Percentiles rank a stretch among this genome's conserved stretches.
These are phyloP conservation scores for Calycina herbarum DNA, from an alignment of 2,329 filamentous ascomycete species.

Conservation along the genomic window DNA sequence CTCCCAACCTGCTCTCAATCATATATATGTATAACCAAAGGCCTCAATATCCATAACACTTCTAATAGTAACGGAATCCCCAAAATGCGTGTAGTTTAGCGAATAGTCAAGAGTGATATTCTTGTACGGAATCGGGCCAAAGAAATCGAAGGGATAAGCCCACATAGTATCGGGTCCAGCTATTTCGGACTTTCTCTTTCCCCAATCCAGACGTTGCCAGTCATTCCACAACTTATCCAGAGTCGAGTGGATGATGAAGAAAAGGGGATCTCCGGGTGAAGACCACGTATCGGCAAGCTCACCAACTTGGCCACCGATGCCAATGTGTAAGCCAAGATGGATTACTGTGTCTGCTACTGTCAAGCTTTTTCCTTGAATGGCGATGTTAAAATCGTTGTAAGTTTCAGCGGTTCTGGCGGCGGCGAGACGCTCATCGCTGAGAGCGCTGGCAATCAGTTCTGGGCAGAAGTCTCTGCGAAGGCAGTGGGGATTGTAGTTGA, in stretches of 20 bases:
- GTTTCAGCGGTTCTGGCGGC: conserved; percentile 25
- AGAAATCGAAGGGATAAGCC: conserved; percentile 39
- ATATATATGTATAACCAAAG: neutral
- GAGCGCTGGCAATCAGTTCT: conserved; percentile 21
- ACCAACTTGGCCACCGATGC: conserved; percentile 37
- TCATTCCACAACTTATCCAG: conserved; percentile 33
- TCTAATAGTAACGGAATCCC: conserved; percentile 19
- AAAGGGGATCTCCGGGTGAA: conserved; percentile 40
- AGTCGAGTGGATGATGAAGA: conserved; percentile 34
- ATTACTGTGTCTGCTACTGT: conserved; percentile 27
- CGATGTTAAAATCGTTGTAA: conserved; percentile 36
- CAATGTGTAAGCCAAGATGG: conserved; percentile 35
- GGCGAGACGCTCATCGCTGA: conserved; percentile 20
- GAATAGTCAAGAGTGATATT: conserved; percentile 38
- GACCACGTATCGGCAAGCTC: conserved; percentile 35
- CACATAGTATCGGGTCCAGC: conserved; percentile 38
- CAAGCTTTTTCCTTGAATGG: conserved; percentile 30
- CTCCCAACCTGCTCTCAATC: neutral
- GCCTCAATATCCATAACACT: conserved; percentile 28
- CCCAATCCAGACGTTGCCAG: conserved; percentile 38
- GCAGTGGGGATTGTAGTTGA: conserved; percentile 37
- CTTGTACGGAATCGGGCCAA: conserved; percentile 36
- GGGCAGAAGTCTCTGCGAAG: conserved; percentile 38
- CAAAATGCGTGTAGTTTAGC: conserved; percentile 22
- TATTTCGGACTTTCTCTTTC: conserved; percentile 34